Conservation (phyloP, 1,284 basidiomycete species). For the Abortiporus biennis region DNA sequence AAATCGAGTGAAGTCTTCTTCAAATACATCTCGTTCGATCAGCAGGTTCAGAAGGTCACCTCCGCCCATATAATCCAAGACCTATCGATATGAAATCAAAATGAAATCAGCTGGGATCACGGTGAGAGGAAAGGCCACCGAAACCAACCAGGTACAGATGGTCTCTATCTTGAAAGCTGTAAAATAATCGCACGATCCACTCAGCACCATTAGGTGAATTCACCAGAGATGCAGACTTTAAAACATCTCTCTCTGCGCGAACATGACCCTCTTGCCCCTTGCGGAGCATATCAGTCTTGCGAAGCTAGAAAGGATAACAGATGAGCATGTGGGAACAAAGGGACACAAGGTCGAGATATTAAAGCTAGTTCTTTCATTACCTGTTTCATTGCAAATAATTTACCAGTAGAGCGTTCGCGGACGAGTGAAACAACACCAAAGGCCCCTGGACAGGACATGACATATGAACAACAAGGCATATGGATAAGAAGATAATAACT, state of each 20-base stretch:
- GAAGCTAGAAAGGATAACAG: conserved; percentile 45
- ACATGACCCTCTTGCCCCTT: conserved; percentile 98
- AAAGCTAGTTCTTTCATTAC: conserved; percentile 32
- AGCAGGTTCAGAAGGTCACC: conserved; percentile 94
- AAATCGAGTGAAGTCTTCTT: conserved; percentile 91
- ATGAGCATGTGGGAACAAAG: conserved; percentile 11
- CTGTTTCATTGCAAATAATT: conserved; percentile 96
- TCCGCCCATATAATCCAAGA: conserved; percentile 92
- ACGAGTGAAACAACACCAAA: conserved; percentile 96
- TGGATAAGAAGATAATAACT: conserved; percentile 15
- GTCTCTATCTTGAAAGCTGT: conserved; percentile 90
- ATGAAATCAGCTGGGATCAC: conserved; percentile 48
- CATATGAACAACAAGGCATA: conserved; percentile 6
- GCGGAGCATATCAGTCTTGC: conserved; percentile 94
- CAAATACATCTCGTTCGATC: conserved; percentile 91
- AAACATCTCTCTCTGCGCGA: conserved; percentile 84
- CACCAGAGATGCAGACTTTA: conserved; percentile 75
- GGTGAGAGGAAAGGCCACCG: neutral
- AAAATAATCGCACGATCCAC: conserved; percentile 93
- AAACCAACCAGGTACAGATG: conserved; percentile 80
- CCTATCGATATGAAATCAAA: conserved; percentile 47
- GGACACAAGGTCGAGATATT: conserved; percentile 20
- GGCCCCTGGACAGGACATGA: conserved; percentile 55
- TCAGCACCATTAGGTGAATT: conserved; percentile 66
- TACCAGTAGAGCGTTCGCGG: conserved; percentile 71